These are phyloP conservation scores for Phytopythium oedochilum DNA, from an alignment of 352 stramenopile species.

Conservation along the genomic window DNA sequence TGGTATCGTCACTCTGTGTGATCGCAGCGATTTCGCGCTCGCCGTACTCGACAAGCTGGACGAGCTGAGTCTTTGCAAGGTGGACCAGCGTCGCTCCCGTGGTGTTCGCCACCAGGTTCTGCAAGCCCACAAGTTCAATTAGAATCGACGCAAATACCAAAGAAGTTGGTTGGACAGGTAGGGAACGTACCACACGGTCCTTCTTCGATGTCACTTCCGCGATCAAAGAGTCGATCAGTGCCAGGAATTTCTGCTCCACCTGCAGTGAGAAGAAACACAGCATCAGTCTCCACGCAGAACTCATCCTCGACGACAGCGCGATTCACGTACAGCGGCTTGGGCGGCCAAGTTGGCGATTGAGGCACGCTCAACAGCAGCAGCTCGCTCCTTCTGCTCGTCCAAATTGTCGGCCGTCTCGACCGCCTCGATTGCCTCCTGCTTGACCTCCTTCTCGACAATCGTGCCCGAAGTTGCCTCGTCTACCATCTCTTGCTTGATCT, in stretches of 20 bases:
- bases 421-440: slow-evolving; percentile 15
- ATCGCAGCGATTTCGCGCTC: slow-evolving; percentile 41
- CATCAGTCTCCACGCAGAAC: neutral
- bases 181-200: slow-evolving; percentile 31
- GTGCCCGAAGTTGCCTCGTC: slow-evolving; percentile 4
- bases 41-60: slow-evolving; percentile 56
- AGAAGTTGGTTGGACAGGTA: neutral
- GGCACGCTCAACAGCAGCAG: slow-evolving; percentile 1
- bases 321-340: neutral
- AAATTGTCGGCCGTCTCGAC: neutral
- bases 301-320: neutral
- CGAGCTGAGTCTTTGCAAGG: slow-evolving; percentile 61
- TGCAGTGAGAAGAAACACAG: slow-evolving; percentile 5
- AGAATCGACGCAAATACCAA: neutral
- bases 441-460: slow-evolving; percentile 16
- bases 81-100: slow-evolving; percentile 73
- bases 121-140: neutral
- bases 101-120: slow-evolving; percentile 62
- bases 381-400: neutral
- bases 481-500: slow-evolving; percentile 1
- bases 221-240: slow-evolving; percentile 53
- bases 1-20: slow-evolving; percentile 20
- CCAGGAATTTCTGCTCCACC: slow-evolving; percentile 53
- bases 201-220: slow-evolving; percentile 51
- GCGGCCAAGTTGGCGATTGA: neutral